phyloP scores from a whole-genome alignment of 495 filamentous ascomycete species.

The Xylaria nigripes region DNA sequence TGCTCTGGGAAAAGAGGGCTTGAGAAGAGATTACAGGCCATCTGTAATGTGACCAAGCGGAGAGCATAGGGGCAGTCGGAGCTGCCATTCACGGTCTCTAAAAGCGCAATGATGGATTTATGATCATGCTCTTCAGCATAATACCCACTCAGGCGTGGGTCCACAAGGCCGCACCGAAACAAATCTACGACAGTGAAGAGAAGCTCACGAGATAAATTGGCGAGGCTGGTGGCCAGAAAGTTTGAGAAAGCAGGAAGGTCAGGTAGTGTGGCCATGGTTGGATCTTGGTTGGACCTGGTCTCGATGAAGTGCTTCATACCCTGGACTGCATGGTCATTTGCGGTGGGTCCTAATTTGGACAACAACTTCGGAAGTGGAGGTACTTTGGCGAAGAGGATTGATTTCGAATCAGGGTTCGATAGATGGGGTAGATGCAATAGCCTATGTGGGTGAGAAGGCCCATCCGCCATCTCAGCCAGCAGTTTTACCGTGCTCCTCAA shows the following conservation, averaged over 20 bases:
- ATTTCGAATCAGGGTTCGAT: slow-evolving; percentile 51
- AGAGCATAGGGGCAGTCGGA: slow-evolving; percentile 64
- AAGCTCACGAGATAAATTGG: slow-evolving; percentile 45
- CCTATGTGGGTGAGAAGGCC: slow-evolving; percentile 66
- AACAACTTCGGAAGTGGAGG: slow-evolving; percentile 80
- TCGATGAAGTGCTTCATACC: slow-evolving; percentile 60
- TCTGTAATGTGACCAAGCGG: slow-evolving; percentile 66
- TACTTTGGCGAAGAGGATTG: slow-evolving; percentile 66
- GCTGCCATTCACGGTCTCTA: slow-evolving; percentile 49
- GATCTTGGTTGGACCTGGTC: slow-evolving; percentile 41
- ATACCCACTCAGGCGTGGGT: slow-evolving; percentile 77
- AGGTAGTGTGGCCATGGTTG: slow-evolving; percentile 54
- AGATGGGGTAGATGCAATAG: slow-evolving; percentile 61
- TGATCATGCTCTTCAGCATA: slow-evolving; percentile 69
- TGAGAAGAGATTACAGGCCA: slow-evolving; percentile 55
- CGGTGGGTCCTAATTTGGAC: slow-evolving; percentile 57
- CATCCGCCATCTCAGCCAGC: slow-evolving; percentile 64
- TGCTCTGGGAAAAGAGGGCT: slow-evolving; percentile 47
- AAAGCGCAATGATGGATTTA: slow-evolving; percentile 53
- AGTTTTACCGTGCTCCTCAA: slow-evolving; percentile 65
- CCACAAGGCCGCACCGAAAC: slow-evolving; percentile 64
- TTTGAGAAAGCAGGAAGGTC: slow-evolving; percentile 46
- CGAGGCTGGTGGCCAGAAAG: slow-evolving; percentile 44
- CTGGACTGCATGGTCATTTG: slow-evolving; percentile 45
- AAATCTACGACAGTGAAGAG: slow-evolving; percentile 80